Base-by-base conservation (phyloP, 2,329 filamentous ascomycete species). In the Tympanopsis confertula region DNA sequence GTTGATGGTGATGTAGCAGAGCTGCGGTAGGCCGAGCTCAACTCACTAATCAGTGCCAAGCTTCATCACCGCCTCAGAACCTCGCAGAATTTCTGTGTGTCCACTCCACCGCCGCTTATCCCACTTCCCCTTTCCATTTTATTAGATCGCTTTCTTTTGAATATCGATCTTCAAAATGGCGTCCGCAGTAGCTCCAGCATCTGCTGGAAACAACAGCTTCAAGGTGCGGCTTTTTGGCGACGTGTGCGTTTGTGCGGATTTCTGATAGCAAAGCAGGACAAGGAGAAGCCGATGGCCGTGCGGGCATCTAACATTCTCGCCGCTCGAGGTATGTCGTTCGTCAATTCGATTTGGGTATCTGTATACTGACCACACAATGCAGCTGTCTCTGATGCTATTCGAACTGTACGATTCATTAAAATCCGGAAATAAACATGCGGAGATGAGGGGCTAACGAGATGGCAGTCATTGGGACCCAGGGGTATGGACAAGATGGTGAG, bases 241-340 rank as follows among this genome's bases (percentile, higher is more conserved):
- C 30, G 37, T 24, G 5, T 36, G 46, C 56, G 51, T 50, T 58
- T 50, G 45, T 38, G 42, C 45, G 59, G 51, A 55, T 59, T 50
- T 52, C 52, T 54, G 53, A 52, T 58, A 63, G 49, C 63, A 48
- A 38, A 37, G 7, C 49, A 81, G 77, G 75, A 81, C 57, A 98
- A 95, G 78, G 91, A 95, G 70, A 98, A 98, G 86, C 91, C 91
- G 50, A 82, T 91, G 71, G 91, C 91, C 48, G 91, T 98, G 47
- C 83, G 91, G 51, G 88, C 85, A 47, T 85, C 86, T 55, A 98
- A 98, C 66, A 96, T 98, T 63, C 83, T 94, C 55, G 91, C 91
- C 51, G 91, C 91, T 52, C 78, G 89, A 86, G 86, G 86, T 89
- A 72, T 50, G 66, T 45, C 26, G 38, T 22, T 26, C 36, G 26